Evolutionary conservation across 2,329 filamentous ascomycete species (phyloP), one percentile per base, ranked within the genome.

Genomic region (Alternaria angustiovoidea): DNA sequence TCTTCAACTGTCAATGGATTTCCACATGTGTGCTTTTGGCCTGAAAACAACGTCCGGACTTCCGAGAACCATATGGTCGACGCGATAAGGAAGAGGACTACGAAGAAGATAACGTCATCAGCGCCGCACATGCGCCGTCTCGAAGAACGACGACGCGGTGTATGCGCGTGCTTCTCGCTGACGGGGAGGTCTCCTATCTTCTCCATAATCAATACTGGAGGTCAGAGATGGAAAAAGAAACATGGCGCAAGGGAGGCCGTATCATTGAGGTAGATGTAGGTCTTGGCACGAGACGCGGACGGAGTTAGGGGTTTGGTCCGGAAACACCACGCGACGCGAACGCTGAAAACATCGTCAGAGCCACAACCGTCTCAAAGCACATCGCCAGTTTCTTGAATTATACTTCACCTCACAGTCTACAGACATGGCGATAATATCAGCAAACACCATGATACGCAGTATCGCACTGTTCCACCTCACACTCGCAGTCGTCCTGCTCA

Each of bases 401-500:
- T 24, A 30, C n/a, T 7, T 7, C 28, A 34, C n/a, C 7, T 5
- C 7, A 26, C 12, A 46, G 12, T 43, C 39, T n/a, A 46, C 56
- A 58, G 28, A 36, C 24, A 97, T 97, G 94, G 90, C 88, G 32
- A 83, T 96, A 77, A 86, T 97, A 73, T 93, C 92, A 2, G 89
- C 89, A 62, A 90, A 87, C 74, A 92, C 90, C 8, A 89, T 97
- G 78, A 90, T 97, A 70, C 90, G 91, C 69, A 89, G 88, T 53
- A 82, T 97, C 69, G 91, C 91, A 69, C 86, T 96, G 75, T 93
- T 95, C 82, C 92, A 97, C 81, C 80, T 97, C 66, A 92, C 91
- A 6, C 83, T 95, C 49, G 93, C 89, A 71, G 93, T 90, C 80
- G 92, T 95, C 82, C 90, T 97, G 81, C 84, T 96, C 71, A 90